Percentiles rank a stretch among this genome's conserved stretches.
These are phyloP conservation scores for Neonectria faginata DNA, from an alignment of 2,329 filamentous ascomycete genomes.

Conservation along the genomic window DNA sequence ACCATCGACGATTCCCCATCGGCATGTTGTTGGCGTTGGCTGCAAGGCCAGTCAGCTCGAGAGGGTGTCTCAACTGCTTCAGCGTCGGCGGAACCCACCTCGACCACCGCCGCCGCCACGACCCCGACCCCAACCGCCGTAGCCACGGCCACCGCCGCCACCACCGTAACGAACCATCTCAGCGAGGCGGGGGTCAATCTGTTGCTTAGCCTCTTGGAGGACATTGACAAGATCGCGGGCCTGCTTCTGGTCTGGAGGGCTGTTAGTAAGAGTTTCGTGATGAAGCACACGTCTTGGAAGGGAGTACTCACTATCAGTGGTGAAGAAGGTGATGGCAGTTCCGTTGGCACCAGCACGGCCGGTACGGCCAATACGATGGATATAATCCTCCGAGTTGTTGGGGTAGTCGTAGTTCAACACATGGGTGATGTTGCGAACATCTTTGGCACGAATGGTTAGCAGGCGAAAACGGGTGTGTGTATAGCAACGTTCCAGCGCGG, in stretches of 20 bases:
- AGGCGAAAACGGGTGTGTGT: slow-evolving; percentile 63
- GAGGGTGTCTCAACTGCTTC: slow-evolving; percentile 47
- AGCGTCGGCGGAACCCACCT: slow-evolving; percentile 58
- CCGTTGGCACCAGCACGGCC: slow-evolving; percentile 94
- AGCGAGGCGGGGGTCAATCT: slow-evolving; percentile 93
- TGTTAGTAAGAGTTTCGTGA: slow-evolving; percentile 49
- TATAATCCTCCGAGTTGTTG: slow-evolving; percentile 99
- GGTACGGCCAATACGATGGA: slow-evolving; percentile 96
- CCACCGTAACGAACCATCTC: slow-evolving; percentile 97
- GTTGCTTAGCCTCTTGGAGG: slow-evolving; percentile 96
- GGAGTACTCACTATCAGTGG: slow-evolving; percentile 94
- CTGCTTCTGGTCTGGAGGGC: slow-evolving; percentile 82
- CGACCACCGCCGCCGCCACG: slow-evolving; percentile 65
- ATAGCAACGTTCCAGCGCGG: slow-evolving; percentile 73
- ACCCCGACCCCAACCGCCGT: slow-evolving; percentile 78
- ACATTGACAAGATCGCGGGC: slow-evolving; percentile 96
- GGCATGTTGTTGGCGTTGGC: slow-evolving; percentile 64
- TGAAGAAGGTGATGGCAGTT: slow-evolving; percentile 98
- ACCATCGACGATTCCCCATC: slow-evolving; percentile 64
- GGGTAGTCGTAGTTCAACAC: slow-evolving; percentile 99
- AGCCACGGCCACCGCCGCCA: slow-evolving; percentile 79
- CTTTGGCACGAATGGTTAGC: slow-evolving; percentile 86
- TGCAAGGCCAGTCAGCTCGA: slow-evolving; percentile 53
- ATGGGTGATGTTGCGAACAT: slow-evolving; percentile 99
- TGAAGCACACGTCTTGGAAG: not conserved